phyloP scores from a whole-genome alignment of 441 rosid genomes.

The Melastoma candidum region DNA sequence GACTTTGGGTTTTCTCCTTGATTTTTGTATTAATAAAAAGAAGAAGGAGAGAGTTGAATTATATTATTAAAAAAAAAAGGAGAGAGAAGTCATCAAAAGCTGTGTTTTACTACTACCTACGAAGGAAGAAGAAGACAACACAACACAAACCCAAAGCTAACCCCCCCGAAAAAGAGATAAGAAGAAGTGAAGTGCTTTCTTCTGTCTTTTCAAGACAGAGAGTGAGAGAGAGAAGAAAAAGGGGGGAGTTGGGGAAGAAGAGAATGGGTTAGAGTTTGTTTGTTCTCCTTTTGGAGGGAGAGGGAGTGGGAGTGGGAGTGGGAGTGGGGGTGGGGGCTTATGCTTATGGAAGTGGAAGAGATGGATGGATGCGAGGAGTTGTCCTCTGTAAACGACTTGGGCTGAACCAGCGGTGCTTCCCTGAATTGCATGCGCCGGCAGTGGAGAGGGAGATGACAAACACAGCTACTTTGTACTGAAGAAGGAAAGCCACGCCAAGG shows the following conservation, averaged over 20 bases:
- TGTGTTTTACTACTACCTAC: slow-evolving; percentile 5
- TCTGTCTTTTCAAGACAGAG: neutral
- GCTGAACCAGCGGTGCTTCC: slow-evolving; percentile 16
- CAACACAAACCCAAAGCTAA: slow-evolving; percentile 10
- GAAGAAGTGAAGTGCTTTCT: no score
- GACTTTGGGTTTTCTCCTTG: no score
- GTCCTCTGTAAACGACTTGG: slow-evolving; percentile 36
- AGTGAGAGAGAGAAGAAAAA: slow-evolving; percentile 20
- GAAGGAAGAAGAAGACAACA: slow-evolving; percentile 16
- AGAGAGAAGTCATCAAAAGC: slow-evolving; percentile 20
- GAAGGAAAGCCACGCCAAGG: slow-evolving; percentile 11
- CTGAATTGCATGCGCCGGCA: neutral
- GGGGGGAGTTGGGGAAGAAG: slow-evolving; percentile 24
- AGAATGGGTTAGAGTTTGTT: slow-evolving; percentile 10
- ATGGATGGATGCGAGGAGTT: slow-evolving; percentile 30
- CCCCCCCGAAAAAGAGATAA: neutral
- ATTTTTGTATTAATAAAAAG: no score
- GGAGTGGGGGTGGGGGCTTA: neutral
- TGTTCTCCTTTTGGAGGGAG: no score
- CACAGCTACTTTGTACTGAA: slow-evolving; percentile 15
- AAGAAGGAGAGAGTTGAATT: slow-evolving; percentile 1
- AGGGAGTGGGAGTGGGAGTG: neutral
- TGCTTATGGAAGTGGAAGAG: slow-evolving; percentile 36
- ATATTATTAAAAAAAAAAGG: slow-evolving; percentile 14
- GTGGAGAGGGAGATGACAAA: slow-evolving; percentile 15